A percentile compares a stretch with the other conserved stretches of the same genome.
Evolutionary conservation across 139 green algal genomes (phyloP).

Genomic region (Klebsormidium nitens): DNA sequence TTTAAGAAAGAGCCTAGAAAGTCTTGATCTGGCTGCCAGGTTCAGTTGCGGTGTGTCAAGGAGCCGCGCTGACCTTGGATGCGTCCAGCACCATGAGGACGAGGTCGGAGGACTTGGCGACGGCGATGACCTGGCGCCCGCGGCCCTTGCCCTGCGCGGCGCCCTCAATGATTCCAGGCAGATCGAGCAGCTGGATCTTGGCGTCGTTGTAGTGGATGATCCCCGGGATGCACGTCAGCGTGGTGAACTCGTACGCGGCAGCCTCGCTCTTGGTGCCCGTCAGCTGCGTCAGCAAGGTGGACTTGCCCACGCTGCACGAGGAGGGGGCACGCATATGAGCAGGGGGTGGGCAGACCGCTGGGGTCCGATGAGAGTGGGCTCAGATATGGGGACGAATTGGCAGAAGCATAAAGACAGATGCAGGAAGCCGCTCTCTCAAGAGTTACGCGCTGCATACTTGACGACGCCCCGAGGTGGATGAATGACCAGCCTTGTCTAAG

Average conservation of each 20-base stretch:
- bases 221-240: constrained; percentile 92
- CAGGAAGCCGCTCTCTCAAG: neutral
- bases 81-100: constrained; percentile 99
- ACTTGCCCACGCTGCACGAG: constrained; percentile 84
- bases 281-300: constrained; percentile 88
- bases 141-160: constrained; percentile 89
- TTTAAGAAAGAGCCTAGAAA: no score
- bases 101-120: constrained; percentile 95
- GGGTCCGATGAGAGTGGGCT: no score
- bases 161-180: constrained; percentile 98
- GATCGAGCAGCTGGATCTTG: constrained; percentile 98
- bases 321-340: no score
- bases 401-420: neutral
- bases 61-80: constrained; percentile 63
- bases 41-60: no score
- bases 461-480: no score
- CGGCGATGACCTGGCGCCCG: constrained; percentile 91
- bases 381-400: constrained; percentile 1
- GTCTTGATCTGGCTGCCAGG: no score
- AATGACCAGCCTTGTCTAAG: no score
- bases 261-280: constrained; percentile 58
- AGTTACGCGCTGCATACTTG: no score
- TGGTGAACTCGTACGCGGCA: constrained; percentile 98
- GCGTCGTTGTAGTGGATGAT: constrained; percentile 99
- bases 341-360: no score